Conservation (phyloP, 2,329 filamentous ascomycete species). For the Penicillium sp. region DNA sequence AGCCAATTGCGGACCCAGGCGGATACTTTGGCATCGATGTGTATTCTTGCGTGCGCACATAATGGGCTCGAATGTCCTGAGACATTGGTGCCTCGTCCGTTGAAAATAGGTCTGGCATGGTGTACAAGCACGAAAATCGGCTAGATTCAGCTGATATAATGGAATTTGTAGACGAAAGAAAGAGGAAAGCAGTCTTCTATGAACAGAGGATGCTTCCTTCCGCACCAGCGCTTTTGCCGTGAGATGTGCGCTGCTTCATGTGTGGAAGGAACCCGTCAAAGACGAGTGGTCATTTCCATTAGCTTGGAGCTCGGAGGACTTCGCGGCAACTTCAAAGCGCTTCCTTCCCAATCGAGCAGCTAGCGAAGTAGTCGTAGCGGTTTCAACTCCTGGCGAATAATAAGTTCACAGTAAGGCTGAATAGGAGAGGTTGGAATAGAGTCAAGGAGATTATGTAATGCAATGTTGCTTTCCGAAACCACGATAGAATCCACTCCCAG, state of each 20-base stretch:
- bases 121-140: not conserved
- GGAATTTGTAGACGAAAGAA: not conserved
- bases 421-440: not conserved
- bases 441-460: not conserved
- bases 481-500: not conserved
- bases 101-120: slow-evolving; percentile 11
- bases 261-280: not conserved
- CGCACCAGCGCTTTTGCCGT: not conserved
- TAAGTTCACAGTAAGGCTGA: not conserved
- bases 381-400: not conserved
- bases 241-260: not conserved
- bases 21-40: slow-evolving; percentile 8
- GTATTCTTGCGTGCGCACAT: slow-evolving; percentile 33
- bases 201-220: not conserved
- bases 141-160: not conserved
- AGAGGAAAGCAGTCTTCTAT: not conserved
- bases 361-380: not conserved
- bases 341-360: not conserved
- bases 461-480: not conserved
- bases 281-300: slow-evolving; percentile 1
- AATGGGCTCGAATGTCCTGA: slow-evolving; percentile 21
- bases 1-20: not conserved
- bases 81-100: slow-evolving; percentile 27
- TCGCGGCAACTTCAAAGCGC: not conserved
- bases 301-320: not conserved